A percentile compares a stretch with the other conserved stretches of the same genome.
These are phyloP conservation scores for Cyclotella baltica DNA, from an alignment of 108 stramenopile species.

Conservation along the genomic window DNA sequence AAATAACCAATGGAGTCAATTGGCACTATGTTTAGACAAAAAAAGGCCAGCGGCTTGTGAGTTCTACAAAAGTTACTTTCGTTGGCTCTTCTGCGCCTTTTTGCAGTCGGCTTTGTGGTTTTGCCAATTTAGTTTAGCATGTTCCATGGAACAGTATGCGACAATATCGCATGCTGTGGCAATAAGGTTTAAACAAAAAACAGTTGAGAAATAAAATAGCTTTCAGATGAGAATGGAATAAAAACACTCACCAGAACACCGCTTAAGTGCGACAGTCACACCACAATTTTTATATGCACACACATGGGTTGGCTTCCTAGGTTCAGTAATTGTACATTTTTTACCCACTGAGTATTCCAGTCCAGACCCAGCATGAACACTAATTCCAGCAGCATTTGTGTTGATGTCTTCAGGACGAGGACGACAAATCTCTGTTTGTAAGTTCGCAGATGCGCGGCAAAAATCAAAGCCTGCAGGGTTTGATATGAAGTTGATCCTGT, in stretches of 20 bases:
- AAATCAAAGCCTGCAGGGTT: constrained; percentile 22
- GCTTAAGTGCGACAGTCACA: constrained; percentile 22
- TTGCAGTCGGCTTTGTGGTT: constrained; percentile 6
- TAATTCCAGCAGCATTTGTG: not conserved
- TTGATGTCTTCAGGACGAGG: constrained; percentile 8
- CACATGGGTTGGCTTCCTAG: constrained; percentile 5
- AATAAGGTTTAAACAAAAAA: too few relatives aligned
- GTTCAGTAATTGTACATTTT: constrained; percentile 3
- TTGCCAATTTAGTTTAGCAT: not conserved
- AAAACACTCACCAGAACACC: not conserved
- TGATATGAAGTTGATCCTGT: not conserved
- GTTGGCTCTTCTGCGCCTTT: not conserved
- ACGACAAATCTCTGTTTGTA: constrained; percentile 1
- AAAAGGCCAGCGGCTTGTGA: too few relatives aligned
- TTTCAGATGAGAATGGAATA: not conserved
- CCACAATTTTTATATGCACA: constrained; percentile 35
- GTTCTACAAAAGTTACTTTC: too few relatives aligned
- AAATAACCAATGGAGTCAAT: too few relatives aligned
- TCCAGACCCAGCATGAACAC: constrained; percentile 7
- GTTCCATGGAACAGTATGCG: constrained; percentile 11
- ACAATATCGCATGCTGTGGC: constrained; percentile 4
- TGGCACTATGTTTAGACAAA: too few relatives aligned
- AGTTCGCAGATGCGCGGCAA: not conserved
- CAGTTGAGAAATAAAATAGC: not conserved
- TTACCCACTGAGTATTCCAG: not conserved